These are phyloP conservation scores for Starmerella tilneyi DNA, from an alignment of 805 yeast species.

Conservation along the genomic window DNA sequence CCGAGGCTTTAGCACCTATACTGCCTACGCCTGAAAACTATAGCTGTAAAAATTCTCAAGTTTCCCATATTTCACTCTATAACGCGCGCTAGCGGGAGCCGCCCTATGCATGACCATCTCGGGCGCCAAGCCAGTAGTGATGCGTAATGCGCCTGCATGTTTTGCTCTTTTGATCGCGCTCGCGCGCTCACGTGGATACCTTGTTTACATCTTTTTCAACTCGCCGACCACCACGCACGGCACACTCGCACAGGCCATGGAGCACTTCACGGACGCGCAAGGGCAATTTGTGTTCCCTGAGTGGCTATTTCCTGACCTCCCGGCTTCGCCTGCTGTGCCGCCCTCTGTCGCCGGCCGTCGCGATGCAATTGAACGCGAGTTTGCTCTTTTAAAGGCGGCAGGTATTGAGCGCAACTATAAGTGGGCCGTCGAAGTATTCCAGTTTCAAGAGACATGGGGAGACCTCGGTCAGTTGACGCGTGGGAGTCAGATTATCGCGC, in stretches of 20 bases:
- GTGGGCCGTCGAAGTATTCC: constrained; percentile 30
- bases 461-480: constrained; percentile 18
- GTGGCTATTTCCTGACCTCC: constrained; percentile 27
- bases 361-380: constrained; percentile 7
- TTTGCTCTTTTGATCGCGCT: background rate
- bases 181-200: constrained; percentile 5
- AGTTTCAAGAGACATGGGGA: constrained; percentile 28
- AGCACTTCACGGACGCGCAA: constrained; percentile 25
- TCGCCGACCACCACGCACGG: background rate
- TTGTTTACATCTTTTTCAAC: constrained; percentile 5
- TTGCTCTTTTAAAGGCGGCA: background rate
- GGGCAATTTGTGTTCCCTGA: constrained; percentile 29
- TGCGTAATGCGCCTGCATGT: background rate
- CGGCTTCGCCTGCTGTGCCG: constrained; percentile 9
- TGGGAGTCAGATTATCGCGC: constrained; percentile 16
- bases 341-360: constrained; percentile 13
- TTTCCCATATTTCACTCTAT: no score
- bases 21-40: no score
- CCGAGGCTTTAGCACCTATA: no score
- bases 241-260: constrained; percentile 9
- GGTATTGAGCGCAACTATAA: constrained; percentile 10
- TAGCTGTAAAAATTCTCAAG: no score
- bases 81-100: no score
- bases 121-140: background rate
- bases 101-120: no score